Percentiles rank a stretch among this genome's conserved stretches.
These are phyloP conservation scores for Paraleonurus japonicus DNA, from an alignment of 257 asterid genomes.

Conservation along the genomic window DNA sequence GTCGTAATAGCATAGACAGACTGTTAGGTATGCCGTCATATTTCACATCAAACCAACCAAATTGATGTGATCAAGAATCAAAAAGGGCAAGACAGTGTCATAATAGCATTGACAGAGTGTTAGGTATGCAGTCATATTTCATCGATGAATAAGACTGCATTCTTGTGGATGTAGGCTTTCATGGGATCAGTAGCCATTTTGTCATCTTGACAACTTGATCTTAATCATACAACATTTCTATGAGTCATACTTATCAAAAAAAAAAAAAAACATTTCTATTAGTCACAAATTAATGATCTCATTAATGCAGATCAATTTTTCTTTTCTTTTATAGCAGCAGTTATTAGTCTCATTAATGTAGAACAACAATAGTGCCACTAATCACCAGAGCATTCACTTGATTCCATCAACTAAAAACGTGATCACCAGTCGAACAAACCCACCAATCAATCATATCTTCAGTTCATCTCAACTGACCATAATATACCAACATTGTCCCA, in stretches of 20 bases:
- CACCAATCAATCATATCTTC: background rate
- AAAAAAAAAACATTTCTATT: too few species aligned
- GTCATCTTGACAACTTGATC: background rate
- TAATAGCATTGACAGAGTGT: too few species aligned
- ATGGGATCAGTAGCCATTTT: background rate
- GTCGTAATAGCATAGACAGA: background rate
- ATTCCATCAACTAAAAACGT: background rate
- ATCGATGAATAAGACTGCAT: background rate
- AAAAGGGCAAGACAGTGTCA: too few species aligned
- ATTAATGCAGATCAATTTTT: background rate
- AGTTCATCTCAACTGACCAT: constrained; percentile 2
- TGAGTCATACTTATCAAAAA: too few species aligned
- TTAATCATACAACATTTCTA: background rate
- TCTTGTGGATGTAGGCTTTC: background rate
- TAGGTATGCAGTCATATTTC: too few species aligned
- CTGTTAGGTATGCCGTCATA: background rate
- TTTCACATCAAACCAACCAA: too few species aligned
- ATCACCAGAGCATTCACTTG: background rate
- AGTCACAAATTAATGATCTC: background rate
- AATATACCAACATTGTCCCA: constrained; percentile 1
- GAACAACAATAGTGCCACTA: background rate
- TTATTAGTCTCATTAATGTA: background rate
- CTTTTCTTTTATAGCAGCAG: too few species aligned
- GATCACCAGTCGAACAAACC: background rate
- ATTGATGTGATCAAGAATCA: too few species aligned